Conservation (phyloP, 768 basidiomycete species). For the Suillus subaureus region DNA sequence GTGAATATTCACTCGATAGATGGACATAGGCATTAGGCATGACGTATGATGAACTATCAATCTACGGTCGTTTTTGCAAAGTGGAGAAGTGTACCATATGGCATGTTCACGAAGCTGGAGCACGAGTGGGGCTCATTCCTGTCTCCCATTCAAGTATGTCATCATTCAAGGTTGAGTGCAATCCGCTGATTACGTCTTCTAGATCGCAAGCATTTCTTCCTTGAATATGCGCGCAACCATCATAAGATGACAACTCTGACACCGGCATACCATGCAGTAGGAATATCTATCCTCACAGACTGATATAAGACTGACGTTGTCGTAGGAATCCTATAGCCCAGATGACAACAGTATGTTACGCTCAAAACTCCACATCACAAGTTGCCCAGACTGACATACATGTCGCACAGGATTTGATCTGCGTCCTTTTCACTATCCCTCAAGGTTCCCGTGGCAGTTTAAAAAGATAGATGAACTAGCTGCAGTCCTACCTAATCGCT, state of each 20-base stretch:
- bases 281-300: conserved; percentile 31
- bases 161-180: background rate
- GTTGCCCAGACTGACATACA: conserved; percentile 9
- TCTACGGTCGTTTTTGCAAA: conserved; percentile 92
- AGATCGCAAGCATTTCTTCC: conserved; percentile 99
- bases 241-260: conserved; percentile 99
- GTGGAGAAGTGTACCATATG: conserved; percentile 95
- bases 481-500: conserved; percentile 72
- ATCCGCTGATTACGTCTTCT: background rate
- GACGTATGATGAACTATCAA: conserved; percentile 96
- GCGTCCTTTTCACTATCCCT: conserved; percentile 94
- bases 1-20: conserved; percentile 55
- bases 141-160: conserved; percentile 75
- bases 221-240: conserved; percentile 92
- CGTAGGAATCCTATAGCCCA: conserved; percentile 91
- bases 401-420: conserved; percentile 79
- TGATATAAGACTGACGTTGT: background rate
- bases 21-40: conserved; percentile 99
- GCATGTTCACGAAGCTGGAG: conserved; percentile 93
- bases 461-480: conserved; percentile 91
- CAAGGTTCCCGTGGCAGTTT: conserved; percentile 96
- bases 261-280: conserved; percentile 89
- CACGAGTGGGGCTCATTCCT: conserved; percentile 90
- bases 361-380: background rate
- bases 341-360: conserved; percentile 84